A percentile compares a stretch with the other conserved stretches of the same genome.
phyloP scores from a whole-genome alignment of 2,329 filamentous ascomycete species.

The Pestalotiopsis sp. region DNA sequence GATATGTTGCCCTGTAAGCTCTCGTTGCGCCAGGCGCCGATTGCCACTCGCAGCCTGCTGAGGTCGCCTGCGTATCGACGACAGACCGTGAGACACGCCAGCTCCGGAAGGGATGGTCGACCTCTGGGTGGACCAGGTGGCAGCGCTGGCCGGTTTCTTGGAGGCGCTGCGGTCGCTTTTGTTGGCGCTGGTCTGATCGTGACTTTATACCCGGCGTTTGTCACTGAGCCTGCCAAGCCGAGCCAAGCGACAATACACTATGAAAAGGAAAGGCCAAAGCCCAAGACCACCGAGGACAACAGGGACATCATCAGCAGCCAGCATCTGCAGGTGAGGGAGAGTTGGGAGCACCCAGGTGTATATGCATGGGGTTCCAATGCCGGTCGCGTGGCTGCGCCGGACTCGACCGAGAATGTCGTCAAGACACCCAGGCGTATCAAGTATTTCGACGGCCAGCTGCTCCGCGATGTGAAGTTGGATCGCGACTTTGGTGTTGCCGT shows the following conservation, averaged over 20 bases:
- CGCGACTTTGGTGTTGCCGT: constrained; percentile 82
- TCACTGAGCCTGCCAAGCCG: constrained; percentile 22
- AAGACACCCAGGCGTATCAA: constrained; percentile 77
- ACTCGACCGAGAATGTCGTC: constrained; percentile 73
- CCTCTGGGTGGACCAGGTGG: constrained; percentile 7
- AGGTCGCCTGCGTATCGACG: background rate
- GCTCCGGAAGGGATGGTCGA: constrained; percentile 17
- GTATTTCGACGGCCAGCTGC: constrained; percentile 80
- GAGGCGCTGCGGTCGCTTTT: constrained; percentile 23
- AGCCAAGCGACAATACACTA: constrained; percentile 60
- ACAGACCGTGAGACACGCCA: constrained; percentile 22
- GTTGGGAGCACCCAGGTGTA: constrained; percentile 79
- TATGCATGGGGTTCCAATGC: constrained; percentile 92
- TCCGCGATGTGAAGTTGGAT: constrained; percentile 86
- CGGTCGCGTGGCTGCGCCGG: constrained; percentile 82
- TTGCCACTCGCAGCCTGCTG: constrained; percentile 19
- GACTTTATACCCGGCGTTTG: constrained; percentile 21
- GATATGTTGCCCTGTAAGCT: constrained; percentile 14
- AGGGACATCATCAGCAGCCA: constrained; percentile 79
- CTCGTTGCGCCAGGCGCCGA: constrained; percentile 21
- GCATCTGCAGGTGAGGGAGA: constrained; percentile 83
- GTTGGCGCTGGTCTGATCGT: constrained; percentile 24
- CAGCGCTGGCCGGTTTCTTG: constrained; percentile 20
- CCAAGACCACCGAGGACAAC: constrained; percentile 67
- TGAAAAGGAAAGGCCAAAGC: constrained; percentile 62